Evolutionary conservation across 2,329 filamentous ascomycete genomes (phyloP), one percentile per base, ranked within the genome.

Genomic region (Neopestalotiopsis sp.): DNA sequence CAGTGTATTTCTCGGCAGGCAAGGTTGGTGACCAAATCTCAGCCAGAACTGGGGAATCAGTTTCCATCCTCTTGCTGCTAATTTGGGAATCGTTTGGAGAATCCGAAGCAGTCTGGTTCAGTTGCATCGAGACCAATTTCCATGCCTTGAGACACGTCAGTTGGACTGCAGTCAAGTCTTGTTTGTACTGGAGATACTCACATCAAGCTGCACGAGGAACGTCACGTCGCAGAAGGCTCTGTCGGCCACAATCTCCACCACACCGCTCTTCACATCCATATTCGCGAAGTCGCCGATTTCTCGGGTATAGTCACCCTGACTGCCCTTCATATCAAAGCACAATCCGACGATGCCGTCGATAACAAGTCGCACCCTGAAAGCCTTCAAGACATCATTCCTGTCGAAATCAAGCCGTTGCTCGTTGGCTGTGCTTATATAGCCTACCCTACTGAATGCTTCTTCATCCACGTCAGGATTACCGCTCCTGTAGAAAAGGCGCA

Each of bases 1-100:
- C n/a, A 13, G 69, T 49, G 32, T n/a, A 63, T 13, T 12, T 34
- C 45, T 24, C 4, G 12, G 45, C 30, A 4, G 73, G 73, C 3
- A 69, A 63, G 2, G 12, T 52, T 12, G 73, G 73, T 56, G 69
- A 74, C 72, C 73, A 74, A 49, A 74, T 38, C 58, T 72, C 59
- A 13, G 59, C 28, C 30, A 38, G 10, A 9, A 28, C 24, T 28
- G 24, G 24, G 24, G 24, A 45, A 45, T 14, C 58, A 61, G 17
- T 9, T n/a, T 9, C 28, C 14, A 30, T 32, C 14, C 30, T 34
- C 30, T 17, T 14, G 17, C 24, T 32, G 24, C 2, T 13, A 24
- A 12, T 12, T 24, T 9, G 17, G 17, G 49, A 12, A 56, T 56
- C 24, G 6, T 17, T 56, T 17, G 49, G 13, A 59, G 24, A 59